phyloP scores from a whole-genome alignment of 805 yeast species.

The Hanseniaspora clermontiae region DNA sequence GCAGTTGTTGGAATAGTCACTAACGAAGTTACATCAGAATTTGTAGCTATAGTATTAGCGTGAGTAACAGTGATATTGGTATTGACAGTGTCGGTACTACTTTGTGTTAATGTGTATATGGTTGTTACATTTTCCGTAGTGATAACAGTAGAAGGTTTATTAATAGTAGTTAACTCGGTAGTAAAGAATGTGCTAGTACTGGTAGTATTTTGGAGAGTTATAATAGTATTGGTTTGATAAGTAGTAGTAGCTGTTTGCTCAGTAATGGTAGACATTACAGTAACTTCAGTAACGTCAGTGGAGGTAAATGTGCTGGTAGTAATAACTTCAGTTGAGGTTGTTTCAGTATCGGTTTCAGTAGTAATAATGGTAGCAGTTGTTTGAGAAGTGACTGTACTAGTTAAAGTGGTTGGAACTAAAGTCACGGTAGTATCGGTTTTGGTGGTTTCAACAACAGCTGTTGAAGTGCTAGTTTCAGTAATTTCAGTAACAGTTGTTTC shows the following conservation, averaged over 20 bases:
- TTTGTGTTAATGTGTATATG: not conserved
- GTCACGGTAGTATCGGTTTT: not conserved
- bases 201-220: not conserved
- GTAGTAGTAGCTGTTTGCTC: conserved; percentile 4
- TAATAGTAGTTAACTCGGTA: not conserved
- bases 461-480: conserved; percentile 2
- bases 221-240: not conserved
- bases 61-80: conserved; percentile 7
- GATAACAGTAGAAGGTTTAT: not conserved
- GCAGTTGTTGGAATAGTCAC: conserved; percentile 1
- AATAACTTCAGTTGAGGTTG: not conserved
- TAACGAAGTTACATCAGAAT: not conserved
- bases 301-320: not conserved
- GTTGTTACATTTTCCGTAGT: not conserved
- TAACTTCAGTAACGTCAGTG: not conserved
- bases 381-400: conserved; percentile 1
- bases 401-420: conserved; percentile 1
- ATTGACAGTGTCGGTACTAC: not conserved
- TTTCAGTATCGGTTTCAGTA: not conserved
- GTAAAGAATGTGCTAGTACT: not conserved
- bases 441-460: conserved; percentile 4
- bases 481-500: not conserved
- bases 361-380: not conserved
- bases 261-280: conserved; percentile 6
- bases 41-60: not conserved